These are phyloP conservation scores for Cystobasidium onofrii DNA, from an alignment of 768 basidiomycete genomes.

Conservation along the genomic window DNA sequence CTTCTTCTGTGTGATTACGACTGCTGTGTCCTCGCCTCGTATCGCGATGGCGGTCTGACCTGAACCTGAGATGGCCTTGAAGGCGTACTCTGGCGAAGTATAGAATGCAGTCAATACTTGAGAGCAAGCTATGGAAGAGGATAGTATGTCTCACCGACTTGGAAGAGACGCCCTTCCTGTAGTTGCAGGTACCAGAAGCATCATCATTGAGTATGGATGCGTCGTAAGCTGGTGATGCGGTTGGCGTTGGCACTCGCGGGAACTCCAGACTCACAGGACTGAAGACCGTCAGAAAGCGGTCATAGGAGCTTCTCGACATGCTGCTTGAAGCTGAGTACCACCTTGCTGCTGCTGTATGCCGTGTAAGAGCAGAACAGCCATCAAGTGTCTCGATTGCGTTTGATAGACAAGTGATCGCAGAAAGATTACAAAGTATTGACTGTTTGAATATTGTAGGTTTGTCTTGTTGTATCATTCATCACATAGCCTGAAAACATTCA, in stretches of 20 bases:
- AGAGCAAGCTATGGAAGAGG: constrained; percentile 58
- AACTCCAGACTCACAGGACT: constrained; percentile 55
- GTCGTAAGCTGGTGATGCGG: constrained; percentile 19
- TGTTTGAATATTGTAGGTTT: not conserved
- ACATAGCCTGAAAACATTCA: not conserved
- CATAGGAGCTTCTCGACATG: constrained; percentile 39
- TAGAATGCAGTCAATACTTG: not conserved
- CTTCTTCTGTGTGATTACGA: constrained; percentile 97
- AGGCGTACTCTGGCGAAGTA: constrained; percentile 73
- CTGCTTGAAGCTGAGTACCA: not conserved
- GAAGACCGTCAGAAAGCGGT: constrained; percentile 81
- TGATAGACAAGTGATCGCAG: too few species aligned
- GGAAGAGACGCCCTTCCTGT: constrained; percentile 87
- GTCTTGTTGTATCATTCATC: not conserved
- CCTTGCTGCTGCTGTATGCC: not conserved
- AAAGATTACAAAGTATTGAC: not conserved
- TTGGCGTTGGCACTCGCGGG: not conserved
- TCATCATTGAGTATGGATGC: constrained; percentile 3
- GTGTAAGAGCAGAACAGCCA: not conserved
- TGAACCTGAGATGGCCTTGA: constrained; percentile 97
- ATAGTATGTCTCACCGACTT: constrained; percentile 68
- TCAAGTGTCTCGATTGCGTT: not conserved
- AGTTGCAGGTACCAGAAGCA: constrained; percentile 25
- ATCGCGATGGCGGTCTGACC: constrained; percentile 90
- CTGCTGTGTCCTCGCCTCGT: constrained; percentile 84